phyloP scores from a whole-genome alignment of 305 asterid genomes.

The Plantago coronopus region DNA sequence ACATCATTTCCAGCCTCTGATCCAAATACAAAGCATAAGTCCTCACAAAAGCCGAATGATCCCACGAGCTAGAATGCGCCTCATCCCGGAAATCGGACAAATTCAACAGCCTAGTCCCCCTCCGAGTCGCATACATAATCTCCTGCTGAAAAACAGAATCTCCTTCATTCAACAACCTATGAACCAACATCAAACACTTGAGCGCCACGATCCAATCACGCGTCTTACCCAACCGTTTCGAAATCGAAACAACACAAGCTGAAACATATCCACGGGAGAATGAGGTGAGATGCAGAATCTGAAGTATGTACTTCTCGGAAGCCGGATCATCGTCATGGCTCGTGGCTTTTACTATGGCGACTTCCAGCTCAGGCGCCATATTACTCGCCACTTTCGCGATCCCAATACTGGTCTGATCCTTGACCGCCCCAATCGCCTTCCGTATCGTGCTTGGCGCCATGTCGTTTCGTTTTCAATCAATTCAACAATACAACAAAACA shows the following conservation, averaged over 20 bases:
- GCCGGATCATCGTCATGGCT: conserved; percentile 85
- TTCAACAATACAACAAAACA: conserved; percentile 2
- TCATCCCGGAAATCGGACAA: conserved; percentile 80
- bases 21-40: conserved; percentile 71
- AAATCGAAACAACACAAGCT: conserved; percentile 62
- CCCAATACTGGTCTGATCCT: conserved; percentile 88
- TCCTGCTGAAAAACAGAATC: conserved; percentile 63
- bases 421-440: conserved; percentile 86
- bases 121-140: conserved; percentile 67
- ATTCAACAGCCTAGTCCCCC: conserved; percentile 69
- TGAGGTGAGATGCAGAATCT: conserved; percentile 64
- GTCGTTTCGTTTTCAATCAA: conserved; percentile 10
- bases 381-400: conserved; percentile 78
- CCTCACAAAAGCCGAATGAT: conserved; percentile 79
- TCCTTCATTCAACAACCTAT: conserved; percentile 69
- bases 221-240: conserved; percentile 65
- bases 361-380: conserved; percentile 81
- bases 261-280: conserved; percentile 59
- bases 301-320: conserved; percentile 65
- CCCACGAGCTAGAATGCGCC: conserved; percentile 87
- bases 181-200: conserved; percentile 71
- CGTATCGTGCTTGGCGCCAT: conserved; percentile 83
- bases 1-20: conserved; percentile 73
- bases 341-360: conserved; percentile 79
- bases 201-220: conserved; percentile 89